A percentile compares a stretch with the other conserved stretches of the same genome.
These are phyloP conservation scores for Aspergillus asperescens DNA, from an alignment of 495 filamentous ascomycete species.

Conservation along the genomic window DNA sequence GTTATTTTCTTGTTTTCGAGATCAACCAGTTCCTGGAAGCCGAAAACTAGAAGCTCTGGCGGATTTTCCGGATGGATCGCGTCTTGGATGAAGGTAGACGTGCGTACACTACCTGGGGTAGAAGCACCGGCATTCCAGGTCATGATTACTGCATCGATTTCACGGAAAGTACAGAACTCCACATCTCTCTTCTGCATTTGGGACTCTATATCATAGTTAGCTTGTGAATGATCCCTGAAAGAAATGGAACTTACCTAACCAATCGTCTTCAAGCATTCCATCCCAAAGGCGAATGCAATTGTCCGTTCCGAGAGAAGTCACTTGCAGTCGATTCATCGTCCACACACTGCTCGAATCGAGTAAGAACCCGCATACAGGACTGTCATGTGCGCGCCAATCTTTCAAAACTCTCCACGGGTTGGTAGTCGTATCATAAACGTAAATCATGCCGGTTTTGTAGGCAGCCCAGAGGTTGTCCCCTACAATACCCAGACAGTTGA, in stretches of 20 bases:
- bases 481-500: slow-evolving; percentile 79
- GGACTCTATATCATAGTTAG: slow-evolving; percentile 49
- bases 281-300: slow-evolving; percentile 87
- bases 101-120: slow-evolving; percentile 75
- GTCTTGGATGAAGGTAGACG: slow-evolving; percentile 69
- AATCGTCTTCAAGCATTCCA: slow-evolving; percentile 88
- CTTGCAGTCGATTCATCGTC: slow-evolving; percentile 78
- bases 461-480: slow-evolving; percentile 88
- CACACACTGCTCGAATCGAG: slow-evolving; percentile 80
- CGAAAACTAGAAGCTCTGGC: slow-evolving; percentile 90
- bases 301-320: slow-evolving; percentile 84
- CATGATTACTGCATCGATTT: slow-evolving; percentile 70
- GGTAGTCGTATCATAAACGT: slow-evolving; percentile 78
- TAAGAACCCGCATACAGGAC: slow-evolving; percentile 68
- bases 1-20: slow-evolving; percentile 95
- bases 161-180: slow-evolving; percentile 78
- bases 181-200: slow-evolving; percentile 80
- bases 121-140: slow-evolving; percentile 97
- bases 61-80: slow-evolving; percentile 64
- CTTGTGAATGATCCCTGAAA: background rate
- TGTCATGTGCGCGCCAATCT: slow-evolving; percentile 87
- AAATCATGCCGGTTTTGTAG: slow-evolving; percentile 92
- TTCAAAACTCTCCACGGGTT: slow-evolving; percentile 88
- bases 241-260: slow-evolving; percentile 56
- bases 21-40: slow-evolving; percentile 96